Evolutionary conservation across 495 filamentous ascomycete species (phyloP).

Genomic region (Aspergillus funiculosus): DNA sequence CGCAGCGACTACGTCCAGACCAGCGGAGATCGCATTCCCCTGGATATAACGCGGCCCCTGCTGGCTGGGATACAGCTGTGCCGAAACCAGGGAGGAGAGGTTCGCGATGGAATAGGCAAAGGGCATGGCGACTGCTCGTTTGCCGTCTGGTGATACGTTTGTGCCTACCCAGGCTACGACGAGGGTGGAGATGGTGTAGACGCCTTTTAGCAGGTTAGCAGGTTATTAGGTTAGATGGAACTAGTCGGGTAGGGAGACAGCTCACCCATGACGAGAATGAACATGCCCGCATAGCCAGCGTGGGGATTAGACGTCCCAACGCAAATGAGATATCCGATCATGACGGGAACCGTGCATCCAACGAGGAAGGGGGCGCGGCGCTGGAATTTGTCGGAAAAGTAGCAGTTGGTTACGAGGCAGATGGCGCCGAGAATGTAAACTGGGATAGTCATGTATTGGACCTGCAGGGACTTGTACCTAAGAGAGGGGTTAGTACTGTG

Average conservation of each 20-base stretch:
- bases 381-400: not conserved
- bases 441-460: not conserved
- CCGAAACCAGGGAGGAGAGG: not conserved
- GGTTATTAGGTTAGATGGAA: too few relatives aligned
- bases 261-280: not conserved
- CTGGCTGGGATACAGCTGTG: not conserved
- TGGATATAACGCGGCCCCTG: not conserved
- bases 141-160: not conserved
- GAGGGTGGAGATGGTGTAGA: not conserved
- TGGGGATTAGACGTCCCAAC: not conserved
- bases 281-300: not conserved
- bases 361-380: not conserved
- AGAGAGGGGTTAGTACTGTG: not conserved
- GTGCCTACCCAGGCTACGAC: not conserved
- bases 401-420: not conserved
- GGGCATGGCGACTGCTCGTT: not conserved
- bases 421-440: not conserved
- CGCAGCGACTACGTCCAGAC: not conserved
- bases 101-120: not conserved
- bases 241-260: not conserved
- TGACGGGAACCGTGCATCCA: not conserved
- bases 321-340: not conserved
- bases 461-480: not conserved
- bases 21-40: not conserved
- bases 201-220: not conserved